Evolutionary conservation across 352 stramenopile species (phyloP).

Genomic region (Globisporangium sylvaticum): DNA sequence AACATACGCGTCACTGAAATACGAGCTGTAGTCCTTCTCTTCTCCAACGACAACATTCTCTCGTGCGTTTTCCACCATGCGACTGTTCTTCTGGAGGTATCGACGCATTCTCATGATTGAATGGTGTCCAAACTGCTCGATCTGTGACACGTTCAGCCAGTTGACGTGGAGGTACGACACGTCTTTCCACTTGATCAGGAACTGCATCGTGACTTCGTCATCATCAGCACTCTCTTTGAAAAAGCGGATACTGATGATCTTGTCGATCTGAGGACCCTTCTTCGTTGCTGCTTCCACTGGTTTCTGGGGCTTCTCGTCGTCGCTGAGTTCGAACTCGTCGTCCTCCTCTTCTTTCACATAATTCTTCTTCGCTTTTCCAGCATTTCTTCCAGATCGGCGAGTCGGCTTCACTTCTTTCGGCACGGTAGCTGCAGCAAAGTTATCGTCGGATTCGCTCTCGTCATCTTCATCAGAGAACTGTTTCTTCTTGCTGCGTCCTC

Average conservation of each 20-base stretch:
- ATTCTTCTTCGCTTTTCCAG: slow-evolving; percentile 78
- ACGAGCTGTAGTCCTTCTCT: slow-evolving; percentile 75
- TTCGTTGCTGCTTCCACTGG: slow-evolving; percentile 16
- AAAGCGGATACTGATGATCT: slow-evolving; percentile 89
- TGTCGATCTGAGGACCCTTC: slow-evolving; percentile 89
- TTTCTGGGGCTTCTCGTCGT: slow-evolving; percentile 69
- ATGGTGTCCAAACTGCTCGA: slow-evolving; percentile 86
- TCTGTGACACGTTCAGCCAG: slow-evolving; percentile 95
- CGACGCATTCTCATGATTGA: slow-evolving; percentile 81
- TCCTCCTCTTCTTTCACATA: slow-evolving; percentile 82
- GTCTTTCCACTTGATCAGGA: slow-evolving; percentile 99
- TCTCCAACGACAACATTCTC: slow-evolving; percentile 71
- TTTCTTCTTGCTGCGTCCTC: slow-evolving; percentile 59
- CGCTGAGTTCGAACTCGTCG: slow-evolving; percentile 61
- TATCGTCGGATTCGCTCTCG: slow-evolving; percentile 62
- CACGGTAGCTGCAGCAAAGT: slow-evolving; percentile 30
- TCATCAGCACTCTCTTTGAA: slow-evolving; percentile 46
- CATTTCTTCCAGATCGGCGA: slow-evolving; percentile 76
- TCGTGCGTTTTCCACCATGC: slow-evolving; percentile 67
- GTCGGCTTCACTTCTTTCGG: slow-evolving; percentile 53
- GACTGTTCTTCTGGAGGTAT: slow-evolving; percentile 86
- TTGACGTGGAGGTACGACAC: slow-evolving; percentile 97
- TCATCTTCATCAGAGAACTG: slow-evolving; percentile 75
- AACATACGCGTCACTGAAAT: slow-evolving; percentile 81
- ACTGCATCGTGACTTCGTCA: slow-evolving; percentile 88